Conservation (phyloP, 2,329 filamentous ascomycete genomes). For the Aspergillus pseudoglaucus region DNA sequence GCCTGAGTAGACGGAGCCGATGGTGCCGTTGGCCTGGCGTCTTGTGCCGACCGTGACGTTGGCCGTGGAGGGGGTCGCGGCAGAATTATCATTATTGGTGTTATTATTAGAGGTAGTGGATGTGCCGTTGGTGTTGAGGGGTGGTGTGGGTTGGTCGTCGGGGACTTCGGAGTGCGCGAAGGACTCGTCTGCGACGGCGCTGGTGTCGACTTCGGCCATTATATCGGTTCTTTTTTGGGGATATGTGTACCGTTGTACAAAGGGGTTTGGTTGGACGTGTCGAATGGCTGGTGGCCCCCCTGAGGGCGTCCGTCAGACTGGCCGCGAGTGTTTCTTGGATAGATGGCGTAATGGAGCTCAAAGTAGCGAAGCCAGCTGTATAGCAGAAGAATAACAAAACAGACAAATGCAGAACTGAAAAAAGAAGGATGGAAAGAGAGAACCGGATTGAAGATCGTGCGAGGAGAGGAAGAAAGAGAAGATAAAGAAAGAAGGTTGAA, state of each 20-base stretch:
- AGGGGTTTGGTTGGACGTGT: neutral
- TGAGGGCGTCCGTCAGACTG: neutral
- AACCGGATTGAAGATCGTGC: neutral
- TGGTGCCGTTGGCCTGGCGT: slow-evolving; percentile 58
- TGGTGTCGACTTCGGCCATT: slow-evolving; percentile 31
- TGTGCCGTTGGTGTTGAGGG: slow-evolving; percentile 32
- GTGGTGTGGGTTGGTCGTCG: slow-evolving; percentile 31
- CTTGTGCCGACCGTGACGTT: slow-evolving; percentile 45
- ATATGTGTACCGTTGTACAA: neutral
- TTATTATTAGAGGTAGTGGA: slow-evolving; percentile 34
- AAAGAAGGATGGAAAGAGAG: neutral
- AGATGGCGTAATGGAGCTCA: slow-evolving; percentile 9
- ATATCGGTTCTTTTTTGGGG: neutral
- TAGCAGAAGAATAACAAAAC: neutral
- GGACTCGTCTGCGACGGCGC: slow-evolving; percentile 28
- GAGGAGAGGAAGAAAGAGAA: neutral
- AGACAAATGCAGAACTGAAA: neutral
- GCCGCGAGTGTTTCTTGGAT: neutral
- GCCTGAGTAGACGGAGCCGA: slow-evolving; percentile 60
- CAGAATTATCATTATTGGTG: too few species aligned
- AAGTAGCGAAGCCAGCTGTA: neutral
- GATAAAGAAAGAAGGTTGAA: slow-evolving; percentile 2
- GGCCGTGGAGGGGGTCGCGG: slow-evolving; percentile 27
- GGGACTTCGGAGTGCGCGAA: slow-evolving; percentile 29
- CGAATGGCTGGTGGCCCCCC: neutral